Evolutionary conservation across 2,329 filamentous ascomycete genomes (phyloP).

Genomic region (Acrocalymma vagum): DNA sequence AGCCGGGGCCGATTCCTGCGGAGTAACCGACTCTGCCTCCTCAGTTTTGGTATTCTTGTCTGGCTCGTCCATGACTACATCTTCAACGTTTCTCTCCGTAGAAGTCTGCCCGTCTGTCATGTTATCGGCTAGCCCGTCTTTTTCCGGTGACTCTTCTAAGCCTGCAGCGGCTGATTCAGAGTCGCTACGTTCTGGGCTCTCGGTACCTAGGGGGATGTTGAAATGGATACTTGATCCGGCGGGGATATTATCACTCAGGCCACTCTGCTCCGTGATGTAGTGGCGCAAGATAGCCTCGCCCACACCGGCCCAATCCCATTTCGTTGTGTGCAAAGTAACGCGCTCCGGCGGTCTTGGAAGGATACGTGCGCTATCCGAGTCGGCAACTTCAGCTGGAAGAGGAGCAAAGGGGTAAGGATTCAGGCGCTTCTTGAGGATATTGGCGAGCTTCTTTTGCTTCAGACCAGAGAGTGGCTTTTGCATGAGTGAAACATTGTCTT

Average conservation of each 20-base stretch:
- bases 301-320: conserved; percentile 57
- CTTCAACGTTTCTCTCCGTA: conserved; percentile 18
- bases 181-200: conserved; percentile 26
- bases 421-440: conserved; percentile 61
- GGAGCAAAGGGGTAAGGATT: conserved; percentile 60
- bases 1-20: conserved; percentile 44
- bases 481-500: conserved; percentile 64
- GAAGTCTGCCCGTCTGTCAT: neutral
- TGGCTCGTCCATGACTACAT: conserved; percentile 29
- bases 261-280: conserved; percentile 52
- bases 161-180: conserved; percentile 8
- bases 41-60: conserved; percentile 23
- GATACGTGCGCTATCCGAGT: conserved; percentile 19
- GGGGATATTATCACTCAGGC: conserved; percentile 29
- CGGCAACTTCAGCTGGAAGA: conserved; percentile 44
- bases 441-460: conserved; percentile 60
- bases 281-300: conserved; percentile 58
- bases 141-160: conserved; percentile 18
- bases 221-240: conserved; percentile 54
- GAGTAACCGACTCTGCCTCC: conserved; percentile 18
- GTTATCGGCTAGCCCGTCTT: too few relatives aligned
- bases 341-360: conserved; percentile 43
- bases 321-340: conserved; percentile 41
- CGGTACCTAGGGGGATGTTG: conserved; percentile 45
- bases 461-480: conserved; percentile 60